These are phyloP conservation scores for Mercurialis annua DNA, from an alignment of 345 rosid genomes.

Conservation along the genomic window DNA sequence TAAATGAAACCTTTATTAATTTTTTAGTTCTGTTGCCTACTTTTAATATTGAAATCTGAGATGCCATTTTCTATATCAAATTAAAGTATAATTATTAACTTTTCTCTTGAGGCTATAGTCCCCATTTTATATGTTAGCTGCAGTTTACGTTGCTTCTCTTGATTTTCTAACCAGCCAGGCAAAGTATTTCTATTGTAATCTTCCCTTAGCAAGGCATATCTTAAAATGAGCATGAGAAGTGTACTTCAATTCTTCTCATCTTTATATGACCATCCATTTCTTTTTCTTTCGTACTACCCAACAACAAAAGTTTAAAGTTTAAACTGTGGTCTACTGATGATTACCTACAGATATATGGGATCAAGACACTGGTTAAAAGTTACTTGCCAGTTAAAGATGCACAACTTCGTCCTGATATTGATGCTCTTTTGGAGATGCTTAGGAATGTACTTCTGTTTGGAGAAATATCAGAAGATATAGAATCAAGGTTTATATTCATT, in stretches of 20 bases:
- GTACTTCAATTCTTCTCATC: background rate
- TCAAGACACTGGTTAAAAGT: constrained; percentile 89
- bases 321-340: background rate
- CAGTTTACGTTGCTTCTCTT: background rate
- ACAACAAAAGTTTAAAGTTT: background rate
- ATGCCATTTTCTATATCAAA: background rate
- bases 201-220: background rate
- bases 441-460: constrained; percentile 67
- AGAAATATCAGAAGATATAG: constrained; percentile 65
- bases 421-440: constrained; percentile 59
- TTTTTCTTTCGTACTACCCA: background rate
- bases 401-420: constrained; percentile 83
- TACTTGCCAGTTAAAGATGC: constrained; percentile 91
- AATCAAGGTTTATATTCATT: constrained; percentile 57
- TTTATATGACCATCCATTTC: background rate
- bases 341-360: constrained; percentile 69
- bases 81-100: background rate
- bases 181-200: background rate
- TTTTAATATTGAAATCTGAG: background rate
- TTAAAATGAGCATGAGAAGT: background rate
- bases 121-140: background rate
- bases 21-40: background rate
- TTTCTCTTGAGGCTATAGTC: background rate
- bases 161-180: background rate
- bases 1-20: background rate